Base-by-base conservation (phyloP, 2,329 filamentous ascomycete species). In the Beauveria asiatica region DNA sequence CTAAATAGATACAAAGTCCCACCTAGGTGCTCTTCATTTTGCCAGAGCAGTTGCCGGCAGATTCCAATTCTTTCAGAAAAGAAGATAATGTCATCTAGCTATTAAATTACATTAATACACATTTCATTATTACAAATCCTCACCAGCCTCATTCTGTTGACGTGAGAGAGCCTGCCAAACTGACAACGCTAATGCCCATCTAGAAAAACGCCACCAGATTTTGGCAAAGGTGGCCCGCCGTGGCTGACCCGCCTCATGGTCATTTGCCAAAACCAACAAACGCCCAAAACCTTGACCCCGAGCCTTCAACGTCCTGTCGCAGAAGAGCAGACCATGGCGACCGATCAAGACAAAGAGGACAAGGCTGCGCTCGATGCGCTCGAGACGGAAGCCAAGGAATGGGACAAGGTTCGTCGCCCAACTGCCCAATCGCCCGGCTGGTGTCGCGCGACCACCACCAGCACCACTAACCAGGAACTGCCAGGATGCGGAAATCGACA, bases 401-500 rank as follows among this genome's bases (percentile, higher is more conserved):
- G 93, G 70, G 88, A 89, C 70, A 97, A 97, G 82, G 91, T 87
- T 68, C 73, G 72, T 37, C 9, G 8, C 30, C 19, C 13, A 17
- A 41, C 11, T 27, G 7, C 19, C 55, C 53, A n/a, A 37, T 37
- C 33, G 2, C 13, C 11, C 11, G 11, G 33, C 33, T 4, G 3
- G 41, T 53, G 41, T 53, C 57, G 57, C 57, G 49, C 57, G 49
- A 53, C 30, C 25, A 53, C 30, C 25, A 30, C 42, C 25, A 30
- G 8, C 19, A 16, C 17, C 39, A 53, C 59, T 57, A 49, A 57
- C 39, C 46, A 52, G 37, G n/a, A 17, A 23, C n/a, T 16, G 3
- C 9, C 65, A 96, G 89, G 94, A 97, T 82, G 87, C 89, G 62
- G 93, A 97, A 73, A 97, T 97, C 68, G 90, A 96, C 70, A 89